phyloP scores from a whole-genome alignment of 1,284 basidiomycete genomes.

The Naganishia albida region DNA sequence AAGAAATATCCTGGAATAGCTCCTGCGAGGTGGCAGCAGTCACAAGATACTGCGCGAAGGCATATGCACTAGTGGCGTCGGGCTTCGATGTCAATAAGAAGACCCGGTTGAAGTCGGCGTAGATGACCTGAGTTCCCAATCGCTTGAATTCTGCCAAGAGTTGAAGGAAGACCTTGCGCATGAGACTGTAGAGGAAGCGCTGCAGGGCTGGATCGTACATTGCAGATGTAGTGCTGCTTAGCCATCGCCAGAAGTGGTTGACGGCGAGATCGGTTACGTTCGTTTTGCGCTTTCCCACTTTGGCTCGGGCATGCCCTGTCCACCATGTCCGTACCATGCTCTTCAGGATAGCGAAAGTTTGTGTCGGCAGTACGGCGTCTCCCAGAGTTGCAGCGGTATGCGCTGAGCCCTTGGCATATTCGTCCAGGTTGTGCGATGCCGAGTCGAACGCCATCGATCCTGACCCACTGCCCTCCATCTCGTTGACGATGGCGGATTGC shows the following conservation, averaged over 20 bases:
- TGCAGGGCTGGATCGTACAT: conserved; percentile 94
- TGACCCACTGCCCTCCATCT: conserved; percentile 86
- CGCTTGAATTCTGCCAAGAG: conserved; percentile 95
- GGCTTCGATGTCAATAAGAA: conserved; percentile 93
- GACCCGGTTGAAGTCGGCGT: conserved; percentile 91
- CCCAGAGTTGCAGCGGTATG: conserved; percentile 81
- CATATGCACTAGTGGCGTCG: conserved; percentile 83
- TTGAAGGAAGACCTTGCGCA: conserved; percentile 98
- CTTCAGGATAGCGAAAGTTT: conserved; percentile 83
- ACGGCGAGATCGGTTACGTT: conserved; percentile 58
- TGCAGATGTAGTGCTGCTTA: conserved; percentile 77
- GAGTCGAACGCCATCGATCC: conserved; percentile 92
- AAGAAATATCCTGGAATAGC: conserved; percentile 88
- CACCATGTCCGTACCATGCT: conserved; percentile 90
- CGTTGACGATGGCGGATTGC: conserved; percentile 92
- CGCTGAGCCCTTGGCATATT: conserved; percentile 73
- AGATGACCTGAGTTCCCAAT: conserved; percentile 87
- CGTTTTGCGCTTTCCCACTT: conserved; percentile 41
- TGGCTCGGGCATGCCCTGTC: conserved; percentile 72
- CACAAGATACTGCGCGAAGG: conserved; percentile 92
- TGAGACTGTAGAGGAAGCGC: conserved; percentile 89
- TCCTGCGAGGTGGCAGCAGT: conserved; percentile 93
- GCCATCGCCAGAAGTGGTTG: conserved; percentile 98
- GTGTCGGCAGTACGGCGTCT: conserved; percentile 86
- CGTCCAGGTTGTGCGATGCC: conserved; percentile 84